A percentile compares a stretch with the other conserved stretches of the same genome.
Conservation (phyloP, 2,329 filamentous ascomycete genomes). For the Fusarium sp. region DNA sequence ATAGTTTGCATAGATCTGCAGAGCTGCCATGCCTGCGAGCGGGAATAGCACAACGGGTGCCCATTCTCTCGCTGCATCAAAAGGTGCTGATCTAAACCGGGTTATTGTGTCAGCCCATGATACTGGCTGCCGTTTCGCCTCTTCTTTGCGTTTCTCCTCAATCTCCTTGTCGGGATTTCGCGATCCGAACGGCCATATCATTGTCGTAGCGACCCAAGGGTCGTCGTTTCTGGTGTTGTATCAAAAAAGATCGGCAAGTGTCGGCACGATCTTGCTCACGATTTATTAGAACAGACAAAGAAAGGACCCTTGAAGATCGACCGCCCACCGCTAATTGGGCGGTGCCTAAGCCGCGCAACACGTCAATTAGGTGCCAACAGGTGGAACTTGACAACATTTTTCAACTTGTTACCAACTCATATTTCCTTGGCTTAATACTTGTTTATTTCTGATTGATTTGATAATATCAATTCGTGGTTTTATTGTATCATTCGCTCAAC, state of each 20-base stretch:
- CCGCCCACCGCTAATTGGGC: constrained; percentile 38
- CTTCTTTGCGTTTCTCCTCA: constrained; percentile 29
- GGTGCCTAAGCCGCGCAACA: constrained; percentile 39
- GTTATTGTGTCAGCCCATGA: constrained; percentile 55
- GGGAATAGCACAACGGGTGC: constrained; percentile 53
- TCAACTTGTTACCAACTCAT: not conserved
- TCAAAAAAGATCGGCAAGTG: constrained; percentile 27
- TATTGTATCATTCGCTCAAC: constrained; percentile 42
- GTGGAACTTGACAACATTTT: not conserved
- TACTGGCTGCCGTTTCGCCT: constrained; percentile 43
- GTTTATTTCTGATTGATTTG: not conserved
- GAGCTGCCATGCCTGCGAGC: constrained; percentile 51
- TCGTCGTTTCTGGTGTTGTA: constrained; percentile 35
- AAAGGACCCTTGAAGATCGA: constrained; percentile 30
- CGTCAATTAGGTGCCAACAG: not conserved
- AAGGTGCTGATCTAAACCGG: constrained; percentile 41
- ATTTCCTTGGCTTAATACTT: not conserved
- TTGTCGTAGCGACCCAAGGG: constrained; percentile 48
- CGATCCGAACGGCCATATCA: constrained; percentile 56
- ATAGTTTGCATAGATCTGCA: constrained; percentile 76
- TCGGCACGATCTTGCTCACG: constrained; percentile 5
- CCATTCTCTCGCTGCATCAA: constrained; percentile 54
- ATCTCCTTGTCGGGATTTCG: constrained; percentile 40
- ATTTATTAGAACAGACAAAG: not conserved
- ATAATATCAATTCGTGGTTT: constrained; percentile 29